Evolutionary conservation across 2,329 filamentous ascomycete species (phyloP), one percentile per base, ranked within the genome.

Genomic region (Elsinoe ampelina): DNA sequence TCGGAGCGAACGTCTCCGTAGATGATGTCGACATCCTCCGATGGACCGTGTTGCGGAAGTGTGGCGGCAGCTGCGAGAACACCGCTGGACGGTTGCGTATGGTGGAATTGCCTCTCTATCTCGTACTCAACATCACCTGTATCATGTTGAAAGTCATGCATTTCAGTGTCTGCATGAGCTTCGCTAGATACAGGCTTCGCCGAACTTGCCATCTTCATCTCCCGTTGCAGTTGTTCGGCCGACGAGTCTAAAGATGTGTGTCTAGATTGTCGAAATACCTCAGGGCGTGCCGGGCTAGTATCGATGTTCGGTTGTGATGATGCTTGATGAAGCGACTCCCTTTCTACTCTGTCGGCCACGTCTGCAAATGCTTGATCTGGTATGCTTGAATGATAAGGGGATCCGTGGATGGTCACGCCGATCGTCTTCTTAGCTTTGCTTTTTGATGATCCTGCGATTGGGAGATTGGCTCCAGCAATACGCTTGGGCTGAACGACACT

Each of bases 401-500:
- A 52, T 12, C 48, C 48, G 3, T 52, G 32, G 8, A 26, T 11
- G 17, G 48, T 38, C 2, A 39, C 34, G 34, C 35, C 48, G 34
- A 38, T 20, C 10, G 19, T 39, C 35, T 52, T 52, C 48, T 36
- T 52, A 12, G 17, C 19, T 35, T 39, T 52, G 7, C 32, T 15
- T 10, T 19, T 38, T 3, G 26, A 32, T 15, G 15, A 3, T 39
- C 19, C 30, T 38, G n/a, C 48, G 34, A 22, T 4, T 15, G 19
- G 4, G 48, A 35, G 35, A 39, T 52, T 17, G n/a, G 48, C 10
- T 26, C 22, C 26, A 38, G 32, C 5, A 17, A 32, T 15, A 38
- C n/a, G 45, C 45, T 50, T 35, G 45, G 45, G 17, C 45, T 50
- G 45, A 39, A 52, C 48, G 35, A 39, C 34, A 52, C 48, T 34